Evolutionary conservation across 208 protist species (phyloP), one percentile per base, ranked within the genome.

Genomic region (Trypanosoma lewisi): DNA sequence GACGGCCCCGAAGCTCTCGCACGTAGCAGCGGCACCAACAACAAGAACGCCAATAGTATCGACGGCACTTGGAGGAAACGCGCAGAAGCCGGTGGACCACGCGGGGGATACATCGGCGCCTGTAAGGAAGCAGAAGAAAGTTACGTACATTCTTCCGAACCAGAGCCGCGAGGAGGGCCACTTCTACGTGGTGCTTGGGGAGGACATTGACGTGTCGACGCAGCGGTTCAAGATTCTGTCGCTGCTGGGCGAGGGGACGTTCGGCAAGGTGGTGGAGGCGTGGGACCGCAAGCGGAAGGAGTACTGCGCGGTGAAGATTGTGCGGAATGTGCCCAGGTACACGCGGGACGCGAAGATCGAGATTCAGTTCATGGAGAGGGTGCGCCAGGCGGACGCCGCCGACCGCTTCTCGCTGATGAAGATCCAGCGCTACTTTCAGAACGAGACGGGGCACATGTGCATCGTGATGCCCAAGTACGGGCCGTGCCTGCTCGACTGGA

Each of bases 211-310:
- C 59, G 89, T 87, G 28, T 89, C 80, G 7, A 89, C 85, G 60
- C 67, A 86, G 64, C 80, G 89, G 23, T 94, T 88, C 77, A 94
- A 96, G 72, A 94, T 96, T 50, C 83, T 96, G n/a, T 89, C 82
- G 28, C 72, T 93, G 61, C 67, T 94, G 19, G 86, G 89, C 47
- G 85, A 96, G 73, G 89, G 89, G 55, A 96, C 90, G 28, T 94
- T 94, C 65, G 90, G 82, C 53, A 94, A 93, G 71, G 90, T 94
- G 37, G 82, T 96, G 28, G 83, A 94, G 73, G 80, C 87, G 57
- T 95, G 86, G 85, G 89, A 95, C 65, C 80, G 89, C 60, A 90
- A 91, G 67, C 75, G 83, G 37, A 83, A 90, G 70, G 78, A 86
- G 72, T 91, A 92, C 78, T 89, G 83, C 67, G 89, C 89, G 9